These are phyloP conservation scores for Podochytrium sp. DNA, from an alignment of 192 early-diverging fungal genomes.

Conservation along the genomic window DNA sequence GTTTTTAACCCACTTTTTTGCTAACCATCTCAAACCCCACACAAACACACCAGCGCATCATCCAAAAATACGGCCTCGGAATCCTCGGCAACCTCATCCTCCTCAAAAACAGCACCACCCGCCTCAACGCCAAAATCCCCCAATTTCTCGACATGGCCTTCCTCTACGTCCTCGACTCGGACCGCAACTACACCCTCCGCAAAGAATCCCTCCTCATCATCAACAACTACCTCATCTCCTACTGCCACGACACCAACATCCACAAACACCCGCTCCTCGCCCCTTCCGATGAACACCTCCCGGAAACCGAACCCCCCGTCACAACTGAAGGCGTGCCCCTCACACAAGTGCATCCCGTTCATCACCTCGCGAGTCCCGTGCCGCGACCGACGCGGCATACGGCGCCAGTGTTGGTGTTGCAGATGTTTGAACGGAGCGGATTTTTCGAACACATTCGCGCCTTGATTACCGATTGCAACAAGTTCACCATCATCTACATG, in stretches of 20 bases:
- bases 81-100: constrained; percentile 46
- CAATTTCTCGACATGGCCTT: constrained; percentile 46
- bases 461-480: constrained; percentile 9
- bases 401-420: background rate
- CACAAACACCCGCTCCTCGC: constrained; percentile 3
- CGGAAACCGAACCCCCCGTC: background rate
- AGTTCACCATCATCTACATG: constrained; percentile 27
- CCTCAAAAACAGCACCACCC: constrained; percentile 32
- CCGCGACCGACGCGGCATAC: too few species aligned
- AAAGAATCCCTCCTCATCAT: constrained; percentile 44
- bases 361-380: background rate
- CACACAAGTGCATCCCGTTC: background rate
- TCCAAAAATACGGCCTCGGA: constrained; percentile 47
- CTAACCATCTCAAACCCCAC: too few species aligned
- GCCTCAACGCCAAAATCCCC: constrained; percentile 34
- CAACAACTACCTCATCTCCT: constrained; percentile 45
- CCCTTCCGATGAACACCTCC: constrained; percentile 15
- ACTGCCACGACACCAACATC: constrained; percentile 34
- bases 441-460: constrained; percentile 41
- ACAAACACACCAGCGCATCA: background rate
- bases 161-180: constrained; percentile 24
- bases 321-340: background rate
- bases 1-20: background rate
- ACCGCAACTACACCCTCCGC: constrained; percentile 20
- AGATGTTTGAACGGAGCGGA: constrained; percentile 30